Evolutionary conservation across 2,329 filamentous ascomycete genomes (phyloP), one percentile per base, ranked within the genome.

Genomic region (Pseudogymnoascus destructans): DNA sequence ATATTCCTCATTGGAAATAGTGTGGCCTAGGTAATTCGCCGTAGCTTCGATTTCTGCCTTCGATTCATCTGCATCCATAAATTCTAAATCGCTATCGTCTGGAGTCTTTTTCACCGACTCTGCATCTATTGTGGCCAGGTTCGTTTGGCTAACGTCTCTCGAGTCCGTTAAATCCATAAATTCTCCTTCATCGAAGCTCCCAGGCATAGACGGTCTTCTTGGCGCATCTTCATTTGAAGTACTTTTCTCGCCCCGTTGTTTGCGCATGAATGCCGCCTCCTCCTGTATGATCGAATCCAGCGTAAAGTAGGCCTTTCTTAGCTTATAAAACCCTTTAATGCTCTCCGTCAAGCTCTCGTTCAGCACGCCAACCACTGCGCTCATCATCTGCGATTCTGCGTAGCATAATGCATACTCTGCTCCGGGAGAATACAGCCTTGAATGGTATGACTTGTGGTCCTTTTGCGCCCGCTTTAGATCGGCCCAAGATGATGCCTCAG

Each of bases 321-420:
- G 73, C 71, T 93, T 95, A 69, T 95, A 95, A 67, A 97, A 97
- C 5, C 89, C 89, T 71, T 86, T 89, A 70, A 97, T 81, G 13
- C 84, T 89, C 70, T 97, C 93, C 0, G 91, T 92, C 65, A 97
- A 73, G 68, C 88, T 95, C 74, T 97, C 93, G 64, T 95, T 95
- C 65, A 97, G 74, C 13, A 97, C 88, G 0, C 84, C 89, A 0
- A 96, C 84, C 1, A 98, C 85, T 0, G 91, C 91, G 59, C 82
- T 80, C 86, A 96, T 95, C 62, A 96, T 77, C 71, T 95, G 89
- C 1, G 89, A 81, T 73, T 96, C 84, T 3, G 90, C 88, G 60
- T 89, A 81, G 61, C 89, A 87, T 3, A 97, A 76, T 1, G 88
- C 82, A 69, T 87, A 97, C 73, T 98, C 92, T 4, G 86, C 87